These are phyloP conservation scores for Arxiozyma telluris DNA, from an alignment of 1,139 yeast species.

Conservation along the genomic window DNA sequence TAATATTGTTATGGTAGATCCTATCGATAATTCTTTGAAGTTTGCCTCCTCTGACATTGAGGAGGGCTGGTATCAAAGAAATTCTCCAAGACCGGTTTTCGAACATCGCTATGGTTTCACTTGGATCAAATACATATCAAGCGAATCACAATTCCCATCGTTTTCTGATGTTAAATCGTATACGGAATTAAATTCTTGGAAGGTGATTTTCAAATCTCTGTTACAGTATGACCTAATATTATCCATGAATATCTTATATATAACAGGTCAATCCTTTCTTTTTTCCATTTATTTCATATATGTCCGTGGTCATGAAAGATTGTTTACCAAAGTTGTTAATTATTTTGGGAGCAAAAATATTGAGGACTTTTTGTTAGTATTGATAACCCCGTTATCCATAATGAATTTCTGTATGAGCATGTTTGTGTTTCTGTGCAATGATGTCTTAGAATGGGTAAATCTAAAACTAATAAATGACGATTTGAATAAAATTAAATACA, in stretches of 20 bases:
- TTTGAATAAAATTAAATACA: conserved; percentile 1
- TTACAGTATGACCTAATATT: background rate
- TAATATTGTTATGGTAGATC: conserved; percentile 13
- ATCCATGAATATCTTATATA: conserved; percentile 7
- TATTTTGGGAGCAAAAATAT: conserved; percentile 27
- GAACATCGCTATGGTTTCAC: conserved; percentile 5
- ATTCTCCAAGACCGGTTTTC: conserved; percentile 4
- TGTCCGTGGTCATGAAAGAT: conserved; percentile 25
- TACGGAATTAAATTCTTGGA: background rate
- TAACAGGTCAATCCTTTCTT: conserved; percentile 26
- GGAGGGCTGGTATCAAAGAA: background rate
- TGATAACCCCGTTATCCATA: conserved; percentile 21
- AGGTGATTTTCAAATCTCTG: background rate
- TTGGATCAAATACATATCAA: conserved; percentile 6
- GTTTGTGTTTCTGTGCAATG: conserved; percentile 20
- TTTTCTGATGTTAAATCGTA: background rate
- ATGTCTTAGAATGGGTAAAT: conserved; percentile 10
- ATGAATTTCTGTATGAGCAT: conserved; percentile 18
- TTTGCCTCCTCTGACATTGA: conserved; percentile 12
- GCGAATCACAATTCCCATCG: background rate
- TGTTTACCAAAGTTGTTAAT: conserved; percentile 24
- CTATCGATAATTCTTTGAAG: conserved; percentile 16
- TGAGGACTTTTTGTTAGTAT: conserved; percentile 14
- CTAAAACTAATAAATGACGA: background rate
- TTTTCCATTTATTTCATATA: conserved; percentile 30